These are phyloP conservation scores for Capillidium rhysosporum DNA, from an alignment of 371 early-diverging fungal genomes.

Conservation along the genomic window DNA sequence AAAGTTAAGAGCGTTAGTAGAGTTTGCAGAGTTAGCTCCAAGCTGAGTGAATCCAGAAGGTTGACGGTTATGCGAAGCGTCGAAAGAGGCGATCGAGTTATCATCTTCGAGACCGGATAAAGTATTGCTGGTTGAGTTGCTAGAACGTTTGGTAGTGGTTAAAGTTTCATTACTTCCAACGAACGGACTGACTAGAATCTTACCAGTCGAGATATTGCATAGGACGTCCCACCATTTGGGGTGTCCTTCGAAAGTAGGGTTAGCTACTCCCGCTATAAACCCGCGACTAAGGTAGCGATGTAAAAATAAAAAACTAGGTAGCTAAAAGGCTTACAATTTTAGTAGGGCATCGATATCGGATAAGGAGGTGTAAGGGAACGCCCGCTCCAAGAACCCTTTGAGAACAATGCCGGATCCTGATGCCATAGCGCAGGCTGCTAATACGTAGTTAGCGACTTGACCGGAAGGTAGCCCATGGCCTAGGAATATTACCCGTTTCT, in stretches of 20 bases:
- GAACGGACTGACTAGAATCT: conserved; percentile 69
- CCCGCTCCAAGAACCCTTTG: conserved; percentile 69
- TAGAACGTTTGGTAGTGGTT: not conserved
- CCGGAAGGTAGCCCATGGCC: conserved; percentile 79
- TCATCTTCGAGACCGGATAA: too few relatives aligned
- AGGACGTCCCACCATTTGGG: conserved; percentile 90
- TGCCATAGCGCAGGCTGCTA: conserved; percentile 77
- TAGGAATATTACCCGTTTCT: conserved; percentile 83
- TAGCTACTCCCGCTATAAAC: conserved; percentile 91
- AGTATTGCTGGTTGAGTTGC: too few relatives aligned
- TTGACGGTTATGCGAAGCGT: too few relatives aligned
- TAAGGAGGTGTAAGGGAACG: conserved; percentile 77
- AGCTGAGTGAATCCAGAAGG: too few relatives aligned
- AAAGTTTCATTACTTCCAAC: conserved; percentile 14
- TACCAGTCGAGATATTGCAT: conserved; percentile 79
- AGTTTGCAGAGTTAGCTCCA: not conserved
- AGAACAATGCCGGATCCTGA: conserved; percentile 74
- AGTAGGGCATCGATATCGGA: conserved; percentile 67
- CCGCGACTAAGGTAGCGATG: conserved; percentile 34
- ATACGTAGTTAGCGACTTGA: conserved; percentile 81
- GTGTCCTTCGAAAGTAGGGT: conserved; percentile 82
- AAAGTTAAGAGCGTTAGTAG: conserved; percentile 11
- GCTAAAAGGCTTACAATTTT: conserved; percentile 29
- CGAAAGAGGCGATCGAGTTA: too few relatives aligned
- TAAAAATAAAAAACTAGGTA: not conserved